A percentile compares a stretch with the other conserved stretches of the same genome.
phyloP scores from a whole-genome alignment of 2,329 filamentous ascomycete genomes.

The Trichoderma polysporum region DNA sequence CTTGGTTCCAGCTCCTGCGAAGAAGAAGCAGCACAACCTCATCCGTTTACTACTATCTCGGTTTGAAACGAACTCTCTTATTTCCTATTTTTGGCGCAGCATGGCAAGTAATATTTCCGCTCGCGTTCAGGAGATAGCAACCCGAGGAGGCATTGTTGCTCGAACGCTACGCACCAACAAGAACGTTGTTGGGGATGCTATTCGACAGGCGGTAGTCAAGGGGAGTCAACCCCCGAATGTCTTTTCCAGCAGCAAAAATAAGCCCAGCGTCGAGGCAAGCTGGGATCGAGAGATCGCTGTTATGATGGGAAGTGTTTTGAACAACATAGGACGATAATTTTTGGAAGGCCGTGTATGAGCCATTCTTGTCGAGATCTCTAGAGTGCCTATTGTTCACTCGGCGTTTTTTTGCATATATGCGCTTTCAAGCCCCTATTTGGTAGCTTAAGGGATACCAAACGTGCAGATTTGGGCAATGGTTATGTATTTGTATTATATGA shows the following conservation, averaged over 20 bases:
- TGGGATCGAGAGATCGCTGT: slow-evolving; percentile 95
- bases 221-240: slow-evolving; percentile 69
- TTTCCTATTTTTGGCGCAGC: slow-evolving; percentile 91
- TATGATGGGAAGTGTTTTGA: slow-evolving; percentile 83
- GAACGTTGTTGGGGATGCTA: slow-evolving; percentile 70
- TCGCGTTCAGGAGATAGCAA: slow-evolving; percentile 80
- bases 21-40: slow-evolving; percentile 50
- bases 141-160: slow-evolving; percentile 78
- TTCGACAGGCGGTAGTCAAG: slow-evolving; percentile 78
- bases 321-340: slow-evolving; percentile 47
- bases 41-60: slow-evolving; percentile 70
- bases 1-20: slow-evolving; percentile 46
- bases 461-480: not conserved
- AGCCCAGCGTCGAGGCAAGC: slow-evolving; percentile 46
- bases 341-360: not conserved
- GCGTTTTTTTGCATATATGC: not conserved
- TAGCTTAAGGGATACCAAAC: not conserved
- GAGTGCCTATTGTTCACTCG: not conserved
- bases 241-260: slow-evolving; percentile 44
- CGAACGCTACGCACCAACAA: slow-evolving; percentile 76
- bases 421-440: not conserved
- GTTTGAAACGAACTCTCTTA: slow-evolving; percentile 84
- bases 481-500: not conserved
- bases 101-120: slow-evolving; percentile 75
- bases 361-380: not conserved